phyloP scores from a whole-genome alignment of 176 grass and related monocot genomes.

The Aechmea fasciata region DNA sequence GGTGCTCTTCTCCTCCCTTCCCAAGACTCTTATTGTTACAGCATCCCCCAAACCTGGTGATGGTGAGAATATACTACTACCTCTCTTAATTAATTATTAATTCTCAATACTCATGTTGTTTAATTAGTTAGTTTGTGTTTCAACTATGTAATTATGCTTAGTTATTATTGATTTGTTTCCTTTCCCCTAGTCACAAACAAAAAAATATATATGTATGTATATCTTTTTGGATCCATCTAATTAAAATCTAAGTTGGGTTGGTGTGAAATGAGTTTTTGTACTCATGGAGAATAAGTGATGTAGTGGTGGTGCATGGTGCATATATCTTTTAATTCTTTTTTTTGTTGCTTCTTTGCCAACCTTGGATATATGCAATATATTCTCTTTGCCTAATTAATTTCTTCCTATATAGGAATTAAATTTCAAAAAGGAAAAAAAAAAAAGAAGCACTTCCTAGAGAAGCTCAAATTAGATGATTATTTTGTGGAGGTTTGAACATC shows the following conservation, averaged over 20 bases:
- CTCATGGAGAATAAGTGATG: too few species aligned
- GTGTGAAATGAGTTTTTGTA: too few species aligned
- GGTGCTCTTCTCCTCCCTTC: constrained; percentile 45
- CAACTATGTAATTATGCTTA: too few species aligned
- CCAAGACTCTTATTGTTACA: constrained; percentile 37
- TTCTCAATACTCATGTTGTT: not conserved
- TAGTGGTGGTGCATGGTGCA: not conserved
- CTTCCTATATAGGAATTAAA: too few species aligned
- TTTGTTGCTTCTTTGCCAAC: not conserved
- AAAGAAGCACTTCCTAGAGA: too few species aligned
- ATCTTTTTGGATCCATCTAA: not conserved
- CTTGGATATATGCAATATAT: not conserved
- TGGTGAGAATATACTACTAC: constrained; percentile 25
- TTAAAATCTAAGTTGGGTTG: too few species aligned
- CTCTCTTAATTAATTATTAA: not conserved
- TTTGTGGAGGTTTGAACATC: too few species aligned
- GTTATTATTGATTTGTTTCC: too few species aligned
- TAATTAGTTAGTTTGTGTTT: too few species aligned
- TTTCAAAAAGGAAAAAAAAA: too few species aligned
- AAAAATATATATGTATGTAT: not conserved
- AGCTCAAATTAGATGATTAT: too few species aligned
- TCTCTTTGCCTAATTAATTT: not conserved
- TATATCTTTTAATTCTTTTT: not conserved
- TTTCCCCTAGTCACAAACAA: too few species aligned
- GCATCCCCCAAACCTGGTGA: constrained; percentile 26